A percentile compares a stretch with the other conserved stretches of the same genome.
Evolutionary conservation across 495 filamentous ascomycete species (phyloP).

Genomic region (Aspergillus biplanus): DNA sequence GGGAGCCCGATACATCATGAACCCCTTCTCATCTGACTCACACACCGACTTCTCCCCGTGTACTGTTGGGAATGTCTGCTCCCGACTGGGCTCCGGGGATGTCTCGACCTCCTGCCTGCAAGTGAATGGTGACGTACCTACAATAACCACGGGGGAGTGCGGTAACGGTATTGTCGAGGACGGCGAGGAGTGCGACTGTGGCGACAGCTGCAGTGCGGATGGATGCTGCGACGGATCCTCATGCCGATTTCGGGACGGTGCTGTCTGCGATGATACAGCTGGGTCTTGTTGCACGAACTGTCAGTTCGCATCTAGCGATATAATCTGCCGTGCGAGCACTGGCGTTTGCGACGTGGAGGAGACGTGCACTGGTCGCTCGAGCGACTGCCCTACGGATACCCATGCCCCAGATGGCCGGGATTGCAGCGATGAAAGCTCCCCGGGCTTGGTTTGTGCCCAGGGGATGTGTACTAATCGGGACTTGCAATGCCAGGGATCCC

Average conservation of each 20-base stretch:
- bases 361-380: constrained; percentile 66
- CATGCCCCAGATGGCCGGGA: constrained; percentile 63
- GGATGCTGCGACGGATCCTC: constrained; percentile 81
- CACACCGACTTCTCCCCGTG: constrained; percentile 84
- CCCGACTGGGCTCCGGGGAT: constrained; percentile 68
- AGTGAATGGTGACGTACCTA: constrained; percentile 72
- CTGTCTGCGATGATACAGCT: constrained; percentile 79
- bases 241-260: constrained; percentile 73
- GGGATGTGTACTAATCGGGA: constrained; percentile 88
- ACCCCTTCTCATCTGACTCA: constrained; percentile 71
- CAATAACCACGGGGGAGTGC: constrained; percentile 75
- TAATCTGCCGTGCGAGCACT: constrained; percentile 71
- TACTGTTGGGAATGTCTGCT: constrained; percentile 87
- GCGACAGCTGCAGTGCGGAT: constrained; percentile 61
- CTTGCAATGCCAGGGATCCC: constrained; percentile 31
- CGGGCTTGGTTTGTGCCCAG: constrained; percentile 69
- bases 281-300: constrained; percentile 80
- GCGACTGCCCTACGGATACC: constrained; percentile 69
- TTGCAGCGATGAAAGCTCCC: constrained; percentile 51
- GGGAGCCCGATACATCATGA: constrained; percentile 79
- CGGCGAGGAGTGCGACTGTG: constrained; percentile 95
- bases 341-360: constrained; percentile 81
- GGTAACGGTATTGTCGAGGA: constrained; percentile 91
- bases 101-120: constrained; percentile 72
- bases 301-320: constrained; percentile 63